These are phyloP conservation scores for Phoma sp. DNA, from an alignment of 2,329 filamentous ascomycete species.

Conservation along the genomic window DNA sequence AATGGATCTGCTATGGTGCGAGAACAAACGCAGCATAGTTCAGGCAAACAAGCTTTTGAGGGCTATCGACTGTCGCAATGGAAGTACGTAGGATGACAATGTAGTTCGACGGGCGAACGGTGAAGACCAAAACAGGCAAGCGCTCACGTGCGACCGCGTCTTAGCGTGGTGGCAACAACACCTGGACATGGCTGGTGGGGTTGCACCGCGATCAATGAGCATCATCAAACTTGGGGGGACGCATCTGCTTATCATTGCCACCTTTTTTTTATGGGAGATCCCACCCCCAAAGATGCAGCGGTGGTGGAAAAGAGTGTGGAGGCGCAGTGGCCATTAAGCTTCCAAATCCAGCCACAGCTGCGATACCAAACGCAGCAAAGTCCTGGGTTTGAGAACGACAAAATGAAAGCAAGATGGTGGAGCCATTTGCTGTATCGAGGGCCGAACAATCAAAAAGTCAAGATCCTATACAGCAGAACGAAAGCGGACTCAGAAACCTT, in stretches of 20 bases:
- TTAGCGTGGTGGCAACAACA: conserved; percentile 9
- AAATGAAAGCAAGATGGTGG: conserved; percentile 60
- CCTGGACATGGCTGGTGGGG: neutral
- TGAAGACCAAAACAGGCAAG: neutral
- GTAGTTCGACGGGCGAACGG: too few relatives aligned
- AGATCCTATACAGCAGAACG: conserved; percentile 78
- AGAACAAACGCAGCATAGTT: too few relatives aligned
- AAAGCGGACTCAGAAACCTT: conserved; percentile 71
- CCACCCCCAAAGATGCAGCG: neutral
- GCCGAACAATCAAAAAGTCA: conserved; percentile 60
- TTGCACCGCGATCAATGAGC: too few relatives aligned
- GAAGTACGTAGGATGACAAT: too few relatives aligned
- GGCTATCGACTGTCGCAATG: too few relatives aligned
- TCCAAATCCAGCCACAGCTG: conserved; percentile 21
- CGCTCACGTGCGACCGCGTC: conserved; percentile 9
- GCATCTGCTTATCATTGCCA: neutral
- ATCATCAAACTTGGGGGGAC: too few relatives aligned
- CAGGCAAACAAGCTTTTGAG: too few relatives aligned
- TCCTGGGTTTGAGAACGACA: neutral
- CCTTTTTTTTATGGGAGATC: neutral
- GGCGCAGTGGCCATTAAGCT: conserved; percentile 30
- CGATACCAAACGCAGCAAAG: conserved; percentile 19
- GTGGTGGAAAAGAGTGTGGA: neutral
- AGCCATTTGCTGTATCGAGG: conserved; percentile 71
- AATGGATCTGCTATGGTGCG: too few relatives aligned